These are phyloP conservation scores for Penicillium coffeae DNA, from an alignment of 495 filamentous ascomycete species.

Conservation along the genomic window DNA sequence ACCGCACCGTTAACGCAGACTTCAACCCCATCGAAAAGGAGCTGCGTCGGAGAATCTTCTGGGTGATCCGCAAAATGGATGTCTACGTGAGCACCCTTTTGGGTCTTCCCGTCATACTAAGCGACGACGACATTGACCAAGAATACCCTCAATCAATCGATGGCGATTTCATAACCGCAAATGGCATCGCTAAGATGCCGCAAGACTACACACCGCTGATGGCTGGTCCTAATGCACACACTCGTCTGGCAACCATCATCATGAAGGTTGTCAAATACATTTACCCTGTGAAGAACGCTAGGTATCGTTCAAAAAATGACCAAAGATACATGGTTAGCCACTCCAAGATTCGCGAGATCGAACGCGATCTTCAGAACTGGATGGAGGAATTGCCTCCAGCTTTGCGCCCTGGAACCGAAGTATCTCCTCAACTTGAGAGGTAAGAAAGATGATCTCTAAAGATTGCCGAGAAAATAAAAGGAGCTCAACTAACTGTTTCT, in stretches of 20 bases:
- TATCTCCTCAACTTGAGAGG: constrained; percentile 69
- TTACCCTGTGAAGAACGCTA: constrained; percentile 77
- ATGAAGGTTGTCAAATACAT: constrained; percentile 83
- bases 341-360: constrained; percentile 84
- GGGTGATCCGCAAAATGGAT: constrained; percentile 89
- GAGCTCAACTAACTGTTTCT: constrained; percentile 3
- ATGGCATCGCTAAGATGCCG: constrained; percentile 70
- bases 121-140: constrained; percentile 89
- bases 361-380: constrained; percentile 80
- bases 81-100: constrained; percentile 87
- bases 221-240: constrained; percentile 82
- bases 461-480: not conserved
- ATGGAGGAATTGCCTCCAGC: constrained; percentile 70
- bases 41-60: constrained; percentile 80
- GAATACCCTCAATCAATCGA: constrained; percentile 81
- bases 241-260: constrained; percentile 69
- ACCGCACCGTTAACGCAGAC: constrained; percentile 69
- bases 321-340: constrained; percentile 85
- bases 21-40: constrained; percentile 85
- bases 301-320: constrained; percentile 42
- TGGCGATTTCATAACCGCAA: constrained; percentile 82
- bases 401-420: constrained; percentile 72
- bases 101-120: constrained; percentile 79
- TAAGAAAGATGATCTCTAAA: constrained; percentile 30
- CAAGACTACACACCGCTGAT: constrained; percentile 71